Base-by-base conservation (phyloP, 495 filamentous ascomycete species). In the Penicillium bovifimosum region DNA sequence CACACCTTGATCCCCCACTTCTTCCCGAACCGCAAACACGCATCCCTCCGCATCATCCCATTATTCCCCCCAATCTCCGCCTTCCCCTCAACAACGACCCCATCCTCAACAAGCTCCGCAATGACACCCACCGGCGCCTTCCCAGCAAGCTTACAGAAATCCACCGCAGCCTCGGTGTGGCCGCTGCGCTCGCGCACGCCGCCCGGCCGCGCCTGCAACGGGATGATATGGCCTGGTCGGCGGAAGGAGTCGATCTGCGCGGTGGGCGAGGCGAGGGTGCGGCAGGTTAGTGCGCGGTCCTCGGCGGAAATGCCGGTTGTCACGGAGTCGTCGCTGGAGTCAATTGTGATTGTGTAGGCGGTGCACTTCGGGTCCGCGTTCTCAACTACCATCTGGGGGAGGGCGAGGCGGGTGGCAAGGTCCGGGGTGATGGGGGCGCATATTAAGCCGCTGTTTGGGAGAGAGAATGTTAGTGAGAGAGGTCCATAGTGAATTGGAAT, bases 1-100 rank as follows among this genome's bases (percentile, higher is more conserved):
- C 91, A 95, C 35, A 95, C 90, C 73, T 86, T 91, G 55, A 97
- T 71, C 9, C 90, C 91, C 86, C 88, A 97, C 66, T 78, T 82
- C 69, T 81, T 80, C 10, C 90, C 95, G 79, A 98, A 98, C 29
- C 71, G 78, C 64, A 98, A 75, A 66, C 93, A 97, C 4, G 80
- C 86, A 78, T 97, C 91, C 52, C 90, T 80, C 58, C 91, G 73
- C 88, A 96, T 87, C 93, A 97, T 98, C 2, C 84, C 88, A 16
- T 85, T 83, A 34, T 81, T 81, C 14, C 76, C 76, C 9, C 67
- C 62, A 50, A 75, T 68, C 64, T 81, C 79, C 18, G 85, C 56
- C 32, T 80, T 76, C 16, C 77, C 80, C 9, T 80, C 82, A 6
- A 87, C 75, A 64, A 80, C 70, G 44, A 82, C 76, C 2, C 90